Base-by-base conservation (phyloP, 306 rosid species). In the Prunus kanzakura region DNA sequence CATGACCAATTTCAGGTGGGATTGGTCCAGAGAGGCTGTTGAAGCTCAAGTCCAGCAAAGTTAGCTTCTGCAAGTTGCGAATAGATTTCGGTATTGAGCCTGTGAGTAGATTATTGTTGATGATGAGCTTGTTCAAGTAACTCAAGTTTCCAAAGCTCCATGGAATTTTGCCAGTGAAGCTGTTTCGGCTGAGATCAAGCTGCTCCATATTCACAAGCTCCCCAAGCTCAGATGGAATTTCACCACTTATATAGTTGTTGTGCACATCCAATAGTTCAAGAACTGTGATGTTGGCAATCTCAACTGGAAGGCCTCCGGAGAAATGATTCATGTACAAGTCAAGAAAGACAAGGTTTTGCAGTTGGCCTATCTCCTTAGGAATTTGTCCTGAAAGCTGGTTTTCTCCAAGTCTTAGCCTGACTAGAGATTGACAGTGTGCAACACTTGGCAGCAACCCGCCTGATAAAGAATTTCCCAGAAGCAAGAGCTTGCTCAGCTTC, bases 401-500 rank as follows among this genome's bases (percentile, higher is more conserved):
- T 71, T 96, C 99, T 65, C 97, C 99, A 11, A 96, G 91, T 77
- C 99, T 88, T 68, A 96, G 67, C 75, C 99, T 89, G 72, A 92
- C 98, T 20, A 96, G 76, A 45, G 98, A 92, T 58, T 87, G 87
- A 67, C 98, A 92, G 4, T 91, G 86, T 18, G 96, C 88, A 54
- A 90, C 93, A 75, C 89, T 88, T 76, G 67, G 69, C 8, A 96
- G 91, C 75, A 95, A 69, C 71, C 81, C 78, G 29, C 99, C 99
- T 1, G 97, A 75, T 76, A 95, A 82, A 14, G 97, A 89, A 72
- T 95, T 95, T 6, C 97, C 99, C 50, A 95, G 91, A 80, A 95
- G 97, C 73, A 95, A 84, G 74, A 95, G 97, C 90, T 95, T 95
- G 79, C 99, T 92, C 82, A 95, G 80, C 83, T 91, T 92, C 90